Base-by-base conservation (phyloP, 768 basidiomycete species). In the Dentipellis fragilis region DNA sequence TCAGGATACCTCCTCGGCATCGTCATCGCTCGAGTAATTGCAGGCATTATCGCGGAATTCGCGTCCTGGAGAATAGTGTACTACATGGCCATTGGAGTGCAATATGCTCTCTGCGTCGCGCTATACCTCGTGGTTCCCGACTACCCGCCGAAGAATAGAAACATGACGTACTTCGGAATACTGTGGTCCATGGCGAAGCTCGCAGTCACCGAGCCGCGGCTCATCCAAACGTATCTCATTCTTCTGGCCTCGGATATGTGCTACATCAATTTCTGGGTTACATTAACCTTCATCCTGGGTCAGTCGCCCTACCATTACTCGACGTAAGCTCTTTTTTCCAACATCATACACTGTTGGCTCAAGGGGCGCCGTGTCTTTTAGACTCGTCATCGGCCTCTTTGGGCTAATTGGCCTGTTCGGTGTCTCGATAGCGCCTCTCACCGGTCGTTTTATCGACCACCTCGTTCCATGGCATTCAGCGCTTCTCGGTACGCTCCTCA, bases 281-380 rank as follows among this genome's bases (percentile, higher is more conserved):
- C 85, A 0, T 66, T 89, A 57, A 91, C 90, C 0, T 94, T 93
- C 72, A 71, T 93, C 19, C 80, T 95, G 1, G 84, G 83, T 7
- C 87, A 83, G 4, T 68, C 81, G 3, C 86, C 87, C 0, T 93
- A 91, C 64, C 64, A 83, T 60, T 92, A 86, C 60, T 85, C 83
- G 1, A 87, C 84, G 85, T 80, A 60, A 36, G 77, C 11, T 9
- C 51, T 17, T 29, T 6, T 49, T 8, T 2, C 23, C 14, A 2
- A 10, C 48, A 23, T 49, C 9, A 8, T 16, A n/a, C 8, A 16
- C 8, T n/a, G 42, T 19, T 9, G 14, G 42, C 42, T 45, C 4
- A 45, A 9, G 9, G 11, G 17, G 14, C 23, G 10, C 19, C 16
- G 17, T 14, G 8, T 7, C 22, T 49, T 0, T 10, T 7, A 62